A percentile compares a stretch with the other conserved stretches of the same genome.
Evolutionary conservation across 2,329 filamentous ascomycete species (phyloP).

Genomic region (Lecanicillium sp.): DNA sequence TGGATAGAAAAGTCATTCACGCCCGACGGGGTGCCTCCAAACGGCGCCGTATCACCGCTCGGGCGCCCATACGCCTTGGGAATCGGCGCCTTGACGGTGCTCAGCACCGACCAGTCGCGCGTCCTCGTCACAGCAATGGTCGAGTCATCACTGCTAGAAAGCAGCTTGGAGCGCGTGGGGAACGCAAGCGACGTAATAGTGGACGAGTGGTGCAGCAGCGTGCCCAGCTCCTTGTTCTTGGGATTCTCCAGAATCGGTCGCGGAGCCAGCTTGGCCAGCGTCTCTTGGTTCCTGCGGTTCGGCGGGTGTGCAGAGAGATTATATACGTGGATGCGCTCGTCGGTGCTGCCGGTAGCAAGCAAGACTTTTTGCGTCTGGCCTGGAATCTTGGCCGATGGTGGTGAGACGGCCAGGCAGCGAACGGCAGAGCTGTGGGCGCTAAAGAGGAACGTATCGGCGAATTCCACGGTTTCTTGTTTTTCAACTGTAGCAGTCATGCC

Average conservation of each 20-base stretch:
- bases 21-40: slow-evolving; percentile 73
- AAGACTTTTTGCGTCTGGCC: slow-evolving; percentile 73
- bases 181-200: slow-evolving; percentile 75
- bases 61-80: slow-evolving; percentile 74
- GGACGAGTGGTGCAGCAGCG: slow-evolving; percentile 76
- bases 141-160: slow-evolving; percentile 85
- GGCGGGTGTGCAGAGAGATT: slow-evolving; percentile 67
- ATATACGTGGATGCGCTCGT: slow-evolving; percentile 94
- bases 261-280: slow-evolving; percentile 59
- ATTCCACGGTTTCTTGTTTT: slow-evolving; percentile 43
- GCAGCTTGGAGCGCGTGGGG: slow-evolving; percentile 76
- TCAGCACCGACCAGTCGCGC: slow-evolving; percentile 82
- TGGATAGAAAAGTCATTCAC: slow-evolving; percentile 95
- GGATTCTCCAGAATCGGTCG: slow-evolving; percentile 75
- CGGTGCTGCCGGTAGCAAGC: slow-evolving; percentile 83
- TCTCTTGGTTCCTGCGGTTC: slow-evolving; percentile 44
- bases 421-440: slow-evolving; percentile 87
- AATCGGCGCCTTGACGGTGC: slow-evolving; percentile 79
- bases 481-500: slow-evolving; percentile 71
- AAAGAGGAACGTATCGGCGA: slow-evolving; percentile 92
- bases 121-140: slow-evolving; percentile 81
- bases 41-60: slow-evolving; percentile 80
- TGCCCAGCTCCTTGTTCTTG: slow-evolving; percentile 80
- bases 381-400: slow-evolving; percentile 52
- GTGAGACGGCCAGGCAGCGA: slow-evolving; percentile 79